Percentiles rank a stretch among this genome's conserved stretches.
Evolutionary conservation across 2,329 filamentous ascomycete genomes (phyloP).

Genomic region (Trichothecium roseum): DNA sequence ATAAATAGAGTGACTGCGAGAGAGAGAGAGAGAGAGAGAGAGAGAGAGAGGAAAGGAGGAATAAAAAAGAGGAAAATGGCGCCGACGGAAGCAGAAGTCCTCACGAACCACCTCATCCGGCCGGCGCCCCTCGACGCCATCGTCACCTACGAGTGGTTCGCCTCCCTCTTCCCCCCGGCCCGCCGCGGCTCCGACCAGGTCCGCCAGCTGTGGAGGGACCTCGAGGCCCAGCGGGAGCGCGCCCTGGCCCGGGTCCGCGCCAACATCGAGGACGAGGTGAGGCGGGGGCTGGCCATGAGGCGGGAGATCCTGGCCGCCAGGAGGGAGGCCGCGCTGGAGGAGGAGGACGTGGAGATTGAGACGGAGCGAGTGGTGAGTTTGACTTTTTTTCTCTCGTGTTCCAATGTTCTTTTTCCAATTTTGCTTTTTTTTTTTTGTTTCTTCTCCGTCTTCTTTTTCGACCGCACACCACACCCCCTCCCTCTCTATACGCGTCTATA

Average conservation of each 20-base stretch:
- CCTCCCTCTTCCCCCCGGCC: constrained; percentile 60
- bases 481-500: not conserved
- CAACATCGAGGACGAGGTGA: constrained; percentile 56
- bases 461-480: not conserved
- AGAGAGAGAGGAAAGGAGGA: too few relatives aligned
- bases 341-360: constrained; percentile 54
- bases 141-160: constrained; percentile 65
- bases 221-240: constrained; percentile 63
- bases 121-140: constrained; percentile 66
- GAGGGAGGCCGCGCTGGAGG: constrained; percentile 40
- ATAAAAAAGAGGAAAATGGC: too few relatives aligned
- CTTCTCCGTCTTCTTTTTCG: too few relatives aligned
- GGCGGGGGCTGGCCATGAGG: constrained; percentile 46
- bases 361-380: constrained; percentile 45
- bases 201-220: constrained; percentile 63
- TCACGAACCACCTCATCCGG: constrained; percentile 67
- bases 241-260: constrained; percentile 56
- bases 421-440: not conserved
- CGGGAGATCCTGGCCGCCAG: constrained; percentile 45
- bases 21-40: too few relatives aligned
- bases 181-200: constrained; percentile 58
- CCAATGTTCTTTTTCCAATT: not conserved
- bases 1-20: too few relatives aligned
- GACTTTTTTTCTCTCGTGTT: not conserved
- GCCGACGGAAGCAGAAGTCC: constrained; percentile 63